Conservation (phyloP, 805 yeast genomes). For the Ogataea neopini region DNA sequence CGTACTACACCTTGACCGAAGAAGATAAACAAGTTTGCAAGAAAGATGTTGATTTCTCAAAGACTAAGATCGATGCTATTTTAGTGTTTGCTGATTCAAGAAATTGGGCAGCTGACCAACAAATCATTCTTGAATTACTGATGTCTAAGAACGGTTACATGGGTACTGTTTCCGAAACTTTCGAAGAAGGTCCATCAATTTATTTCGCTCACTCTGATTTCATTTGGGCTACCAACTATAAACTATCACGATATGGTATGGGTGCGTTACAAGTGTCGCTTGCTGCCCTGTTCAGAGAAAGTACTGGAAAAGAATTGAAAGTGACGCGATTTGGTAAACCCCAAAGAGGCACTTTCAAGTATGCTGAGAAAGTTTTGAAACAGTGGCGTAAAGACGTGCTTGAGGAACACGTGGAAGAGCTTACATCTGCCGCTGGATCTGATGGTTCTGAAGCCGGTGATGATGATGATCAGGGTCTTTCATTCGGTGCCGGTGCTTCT, state of each 20-base stretch:
- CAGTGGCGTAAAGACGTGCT: slow-evolving; percentile 78
- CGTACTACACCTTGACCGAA: slow-evolving; percentile 76
- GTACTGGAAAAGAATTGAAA: slow-evolving; percentile 77
- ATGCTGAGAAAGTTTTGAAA: slow-evolving; percentile 74
- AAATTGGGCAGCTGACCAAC: slow-evolving; percentile 93
- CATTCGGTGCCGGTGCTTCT: slow-evolving; percentile 23
- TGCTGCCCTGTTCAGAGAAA: slow-evolving; percentile 81
- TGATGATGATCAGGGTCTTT: slow-evolving; percentile 15
- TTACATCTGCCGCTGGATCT: slow-evolving; percentile 24
- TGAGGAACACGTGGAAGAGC: slow-evolving; percentile 65
- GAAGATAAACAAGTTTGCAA: slow-evolving; percentile 61
- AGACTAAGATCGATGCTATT: slow-evolving; percentile 72
- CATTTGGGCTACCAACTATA: slow-evolving; percentile 90
- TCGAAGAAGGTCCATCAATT: slow-evolving; percentile 76
- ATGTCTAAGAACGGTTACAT: slow-evolving; percentile 75
- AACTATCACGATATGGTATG: slow-evolving; percentile 85
- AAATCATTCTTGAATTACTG: slow-evolving; percentile 78
- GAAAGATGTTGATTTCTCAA: slow-evolving; percentile 63
- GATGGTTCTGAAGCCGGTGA: slow-evolving; percentile 20
- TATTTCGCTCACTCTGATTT: slow-evolving; percentile 91
- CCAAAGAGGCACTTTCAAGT: slow-evolving; percentile 81
- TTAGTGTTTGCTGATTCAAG: slow-evolving; percentile 89
- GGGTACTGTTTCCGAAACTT: slow-evolving; percentile 76
- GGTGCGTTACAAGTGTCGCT: slow-evolving; percentile 90
- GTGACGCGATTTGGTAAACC: slow-evolving; percentile 90